Conservation (phyloP, 2,329 filamentous ascomycete genomes). For the Colletotrichum godetiae region DNA sequence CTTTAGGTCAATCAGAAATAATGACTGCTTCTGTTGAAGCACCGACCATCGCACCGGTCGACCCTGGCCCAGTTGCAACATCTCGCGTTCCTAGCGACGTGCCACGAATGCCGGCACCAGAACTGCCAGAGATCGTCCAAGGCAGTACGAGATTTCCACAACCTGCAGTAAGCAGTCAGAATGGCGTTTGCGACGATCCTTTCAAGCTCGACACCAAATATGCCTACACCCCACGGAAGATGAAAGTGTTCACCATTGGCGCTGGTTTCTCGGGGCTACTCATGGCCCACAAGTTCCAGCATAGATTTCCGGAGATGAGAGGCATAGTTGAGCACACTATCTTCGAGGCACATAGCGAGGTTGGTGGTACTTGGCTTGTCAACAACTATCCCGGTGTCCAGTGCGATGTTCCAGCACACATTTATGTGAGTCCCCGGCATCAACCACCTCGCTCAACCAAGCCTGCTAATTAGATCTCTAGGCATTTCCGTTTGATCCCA, state of each 20-base stretch:
- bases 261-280: conserved; percentile 47
- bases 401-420: conserved; percentile 41
- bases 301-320: conserved; percentile 22
- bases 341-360: conserved; percentile 44
- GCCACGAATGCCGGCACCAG: not conserved
- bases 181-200: conserved; percentile 37
- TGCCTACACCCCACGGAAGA: conserved; percentile 44
- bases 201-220: conserved; percentile 41
- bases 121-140: not conserved
- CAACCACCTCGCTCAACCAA: not conserved
- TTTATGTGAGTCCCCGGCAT: conserved; percentile 33
- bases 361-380: conserved; percentile 49
- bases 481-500: not conserved
- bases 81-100: not conserved
- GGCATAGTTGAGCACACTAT: conserved; percentile 36
- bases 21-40: not conserved
- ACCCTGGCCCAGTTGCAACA: not conserved
- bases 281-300: conserved; percentile 50
- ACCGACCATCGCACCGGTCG: not conserved
- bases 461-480: not conserved
- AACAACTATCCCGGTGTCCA: conserved; percentile 45
- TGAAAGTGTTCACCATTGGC: conserved; percentile 48
- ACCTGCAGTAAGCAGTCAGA: conserved; percentile 9
- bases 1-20: not conserved
- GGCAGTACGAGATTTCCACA: not conserved